phyloP scores from a whole-genome alignment of 1,284 basidiomycete species.

The Moesziomyces parantarcticus region DNA sequence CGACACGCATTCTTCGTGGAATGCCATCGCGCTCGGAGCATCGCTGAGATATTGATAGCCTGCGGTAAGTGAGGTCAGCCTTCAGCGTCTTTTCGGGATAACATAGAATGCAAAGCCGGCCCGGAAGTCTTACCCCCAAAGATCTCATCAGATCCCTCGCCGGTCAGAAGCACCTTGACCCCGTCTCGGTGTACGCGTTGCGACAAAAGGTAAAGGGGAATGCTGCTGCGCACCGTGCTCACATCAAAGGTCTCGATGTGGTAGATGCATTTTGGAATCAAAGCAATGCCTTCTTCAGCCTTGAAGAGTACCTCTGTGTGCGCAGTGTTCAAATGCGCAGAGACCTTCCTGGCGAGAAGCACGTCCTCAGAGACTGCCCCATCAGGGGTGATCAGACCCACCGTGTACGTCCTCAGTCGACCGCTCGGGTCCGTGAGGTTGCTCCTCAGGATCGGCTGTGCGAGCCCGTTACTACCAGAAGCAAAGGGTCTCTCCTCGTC shows the following conservation, averaged over 20 bases:
- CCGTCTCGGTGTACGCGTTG: background rate
- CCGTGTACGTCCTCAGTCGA: too few relatives aligned
- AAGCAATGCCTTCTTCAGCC: background rate
- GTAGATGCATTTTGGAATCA: background rate
- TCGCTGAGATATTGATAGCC: background rate
- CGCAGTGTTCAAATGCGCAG: too few relatives aligned
- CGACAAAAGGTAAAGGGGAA: background rate
- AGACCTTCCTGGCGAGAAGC: too few relatives aligned
- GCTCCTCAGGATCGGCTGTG: too few relatives aligned
- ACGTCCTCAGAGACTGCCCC: too few relatives aligned
- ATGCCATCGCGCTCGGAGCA: background rate
- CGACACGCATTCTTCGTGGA: background rate
- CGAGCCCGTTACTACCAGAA: too few relatives aligned
- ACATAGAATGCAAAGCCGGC: background rate
- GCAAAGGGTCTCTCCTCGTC: too few relatives aligned
- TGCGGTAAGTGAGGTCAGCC: background rate
- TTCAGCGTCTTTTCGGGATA: too few relatives aligned
- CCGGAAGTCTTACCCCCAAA: background rate
- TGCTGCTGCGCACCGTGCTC: background rate
- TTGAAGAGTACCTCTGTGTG: background rate
- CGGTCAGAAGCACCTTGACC: background rate
- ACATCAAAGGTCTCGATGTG: background rate
- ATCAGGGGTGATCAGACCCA: too few relatives aligned
- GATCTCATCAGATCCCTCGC: background rate
- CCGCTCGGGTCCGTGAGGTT: too few relatives aligned